Evolutionary conservation across 768 basidiomycete genomes (phyloP).

Genomic region (Clathrus columnatus): DNA sequence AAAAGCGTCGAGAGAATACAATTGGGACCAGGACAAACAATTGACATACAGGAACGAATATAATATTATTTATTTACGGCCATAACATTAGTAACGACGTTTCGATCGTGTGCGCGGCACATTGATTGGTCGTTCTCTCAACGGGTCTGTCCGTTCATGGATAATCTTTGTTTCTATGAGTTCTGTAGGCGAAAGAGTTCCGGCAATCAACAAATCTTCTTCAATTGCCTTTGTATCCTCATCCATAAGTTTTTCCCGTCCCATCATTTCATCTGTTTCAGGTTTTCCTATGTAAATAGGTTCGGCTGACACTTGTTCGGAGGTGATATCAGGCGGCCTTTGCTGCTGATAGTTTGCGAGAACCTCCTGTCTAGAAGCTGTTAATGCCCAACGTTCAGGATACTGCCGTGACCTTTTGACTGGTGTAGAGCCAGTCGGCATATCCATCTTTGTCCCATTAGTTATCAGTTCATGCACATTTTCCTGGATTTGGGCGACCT

Average conservation of each 20-base stretch:
- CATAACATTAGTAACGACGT: background rate
- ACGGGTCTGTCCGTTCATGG: background rate
- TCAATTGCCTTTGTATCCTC: background rate
- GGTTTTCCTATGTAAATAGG: background rate
- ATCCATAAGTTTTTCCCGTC: background rate
- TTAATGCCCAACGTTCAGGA: constrained; percentile 63
- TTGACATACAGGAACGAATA: background rate
- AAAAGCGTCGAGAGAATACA: constrained; percentile 1
- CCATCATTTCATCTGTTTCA: background rate
- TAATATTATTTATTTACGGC: background rate
- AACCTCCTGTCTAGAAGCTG: constrained; percentile 52
- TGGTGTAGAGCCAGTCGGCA: constrained; percentile 65
- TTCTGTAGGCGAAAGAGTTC: background rate
- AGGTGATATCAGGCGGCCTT: background rate
- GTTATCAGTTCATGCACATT: constrained; percentile 34
- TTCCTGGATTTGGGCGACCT: constrained; percentile 27
- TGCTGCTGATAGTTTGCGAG: no score
- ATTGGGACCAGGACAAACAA: background rate
- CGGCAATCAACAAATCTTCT: background rate
- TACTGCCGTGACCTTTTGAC: constrained; percentile 67
- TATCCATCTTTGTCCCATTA: constrained; percentile 54
- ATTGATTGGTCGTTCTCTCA: constrained; percentile 7
- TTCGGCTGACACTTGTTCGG: background rate
- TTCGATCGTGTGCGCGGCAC: background rate
- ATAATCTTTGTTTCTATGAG: background rate